These are phyloP conservation scores for Tolypocladium capitatum DNA, from an alignment of 2,329 filamentous ascomycete genomes.

Conservation along the genomic window DNA sequence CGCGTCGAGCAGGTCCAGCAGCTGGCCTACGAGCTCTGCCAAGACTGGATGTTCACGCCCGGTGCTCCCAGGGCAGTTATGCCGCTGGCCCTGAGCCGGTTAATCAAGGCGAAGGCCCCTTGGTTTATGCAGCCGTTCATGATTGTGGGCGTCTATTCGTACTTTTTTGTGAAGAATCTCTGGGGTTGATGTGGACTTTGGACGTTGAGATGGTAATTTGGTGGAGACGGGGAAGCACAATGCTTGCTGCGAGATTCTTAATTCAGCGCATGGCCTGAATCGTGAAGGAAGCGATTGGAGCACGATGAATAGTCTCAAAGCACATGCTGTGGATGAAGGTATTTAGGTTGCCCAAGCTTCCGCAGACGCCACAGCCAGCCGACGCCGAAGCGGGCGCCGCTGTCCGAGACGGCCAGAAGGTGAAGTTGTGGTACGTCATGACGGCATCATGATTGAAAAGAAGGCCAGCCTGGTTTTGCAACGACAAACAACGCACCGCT, in stretches of 20 bases:
- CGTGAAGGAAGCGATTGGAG: not conserved
- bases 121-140: not conserved
- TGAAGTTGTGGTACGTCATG: no score
- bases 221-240: not conserved
- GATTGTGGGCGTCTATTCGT: not conserved
- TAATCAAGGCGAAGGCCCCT: constrained; percentile 9
- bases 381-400: not conserved
- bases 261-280: not conserved
- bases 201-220: not conserved
- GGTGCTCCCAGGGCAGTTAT: constrained; percentile 30
- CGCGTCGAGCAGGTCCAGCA: constrained; percentile 23
- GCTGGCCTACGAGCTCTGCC: constrained; percentile 31
- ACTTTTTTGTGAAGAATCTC: not conserved
- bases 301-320: not conserved
- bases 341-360: no score
- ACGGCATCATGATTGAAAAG: not conserved
- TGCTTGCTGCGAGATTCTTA: not conserved
- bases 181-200: not conserved
- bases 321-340: not conserved
- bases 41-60: constrained; percentile 33
- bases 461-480: not conserved
- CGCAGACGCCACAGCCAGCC: not conserved
- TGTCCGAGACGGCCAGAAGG: no score
- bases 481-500: no score
- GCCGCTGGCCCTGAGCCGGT: constrained; percentile 18